These are phyloP conservation scores for Leishmania arabica DNA, from an alignment of 208 protist species.

Conservation along the genomic window DNA sequence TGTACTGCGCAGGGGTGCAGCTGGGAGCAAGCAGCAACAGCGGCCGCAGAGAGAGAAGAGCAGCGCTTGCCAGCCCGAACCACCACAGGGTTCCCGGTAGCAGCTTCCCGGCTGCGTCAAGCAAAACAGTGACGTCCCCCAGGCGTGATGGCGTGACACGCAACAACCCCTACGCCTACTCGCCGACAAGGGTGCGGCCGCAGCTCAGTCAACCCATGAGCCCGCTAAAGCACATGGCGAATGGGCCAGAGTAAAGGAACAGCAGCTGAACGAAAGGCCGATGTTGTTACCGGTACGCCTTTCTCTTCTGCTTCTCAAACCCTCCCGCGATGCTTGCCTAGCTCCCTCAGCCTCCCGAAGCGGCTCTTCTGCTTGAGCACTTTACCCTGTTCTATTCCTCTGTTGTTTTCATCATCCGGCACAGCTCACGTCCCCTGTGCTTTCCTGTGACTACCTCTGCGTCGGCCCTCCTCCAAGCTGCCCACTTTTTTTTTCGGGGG, in stretches of 20 bases:
- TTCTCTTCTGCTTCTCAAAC: background rate
- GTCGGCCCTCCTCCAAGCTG: background rate
- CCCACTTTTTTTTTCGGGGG: background rate
- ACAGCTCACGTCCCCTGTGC: slow-evolving; percentile 1
- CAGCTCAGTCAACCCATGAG: slow-evolving; percentile 20
- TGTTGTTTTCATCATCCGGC: background rate
- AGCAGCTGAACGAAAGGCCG: background rate
- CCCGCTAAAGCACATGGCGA: slow-evolving; percentile 10
- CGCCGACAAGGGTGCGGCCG: slow-evolving; percentile 4
- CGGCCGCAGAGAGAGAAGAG: slow-evolving; percentile 1
- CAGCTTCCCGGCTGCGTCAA: background rate
- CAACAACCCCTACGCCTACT: slow-evolving; percentile 27
- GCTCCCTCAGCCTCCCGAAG: background rate
- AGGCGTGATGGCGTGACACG: slow-evolving; percentile 1
- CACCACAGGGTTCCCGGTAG: background rate
- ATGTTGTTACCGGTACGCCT: background rate
- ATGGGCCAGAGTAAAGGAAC: background rate
- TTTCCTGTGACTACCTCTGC: slow-evolving; percentile 13
- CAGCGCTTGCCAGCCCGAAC: background rate
- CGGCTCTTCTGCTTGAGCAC: background rate
- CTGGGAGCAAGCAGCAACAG: slow-evolving; percentile 10
- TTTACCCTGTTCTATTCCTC: background rate
- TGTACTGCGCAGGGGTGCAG: slow-evolving; percentile 12
- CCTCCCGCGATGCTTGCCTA: background rate
- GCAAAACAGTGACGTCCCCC: background rate